Conservation (phyloP, 768 basidiomycete species). For the Termitomyces sp. region DNA sequence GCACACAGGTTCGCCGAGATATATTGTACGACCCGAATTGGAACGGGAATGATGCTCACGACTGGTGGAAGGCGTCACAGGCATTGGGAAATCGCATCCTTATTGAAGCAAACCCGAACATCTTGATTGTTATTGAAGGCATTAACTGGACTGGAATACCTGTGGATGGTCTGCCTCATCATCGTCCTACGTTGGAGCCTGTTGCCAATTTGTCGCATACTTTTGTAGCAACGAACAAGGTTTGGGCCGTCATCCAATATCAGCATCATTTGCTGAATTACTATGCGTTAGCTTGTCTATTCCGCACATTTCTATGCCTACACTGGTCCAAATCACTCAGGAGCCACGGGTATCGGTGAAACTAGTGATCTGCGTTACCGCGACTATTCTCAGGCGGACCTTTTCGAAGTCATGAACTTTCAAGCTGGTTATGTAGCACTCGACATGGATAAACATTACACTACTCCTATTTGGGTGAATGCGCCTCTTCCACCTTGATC, state of each 20-base stretch:
- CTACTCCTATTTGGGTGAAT: conserved; percentile 11
- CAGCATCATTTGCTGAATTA: neutral
- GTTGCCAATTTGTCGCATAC: conserved; percentile 9
- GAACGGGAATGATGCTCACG: conserved; percentile 3
- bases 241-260: neutral
- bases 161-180: conserved; percentile 12
- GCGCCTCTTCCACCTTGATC: neutral
- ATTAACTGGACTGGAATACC: conserved; percentile 14
- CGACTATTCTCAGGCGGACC: conserved; percentile 8
- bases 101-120: conserved; percentile 10
- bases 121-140: conserved; percentile 12
- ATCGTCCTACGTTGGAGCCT: conserved; percentile 12
- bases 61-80: conserved; percentile 10
- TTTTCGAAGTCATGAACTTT: conserved; percentile 7
- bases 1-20: conserved; percentile 10
- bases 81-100: conserved; percentile 10
- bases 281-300: conserved; percentile 5
- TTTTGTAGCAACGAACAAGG: conserved; percentile 9
- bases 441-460: conserved; percentile 11
- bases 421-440: conserved; percentile 13
- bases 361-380: conserved; percentile 12
- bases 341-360: conserved; percentile 13
- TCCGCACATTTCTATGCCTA: conserved; percentile 14
- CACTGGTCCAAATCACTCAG: conserved; percentile 12
- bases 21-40: conserved; percentile 10